These are phyloP conservation scores for Coemansia sp. DNA, from an alignment of 192 early-diverging fungal species.

Conservation along the genomic window DNA sequence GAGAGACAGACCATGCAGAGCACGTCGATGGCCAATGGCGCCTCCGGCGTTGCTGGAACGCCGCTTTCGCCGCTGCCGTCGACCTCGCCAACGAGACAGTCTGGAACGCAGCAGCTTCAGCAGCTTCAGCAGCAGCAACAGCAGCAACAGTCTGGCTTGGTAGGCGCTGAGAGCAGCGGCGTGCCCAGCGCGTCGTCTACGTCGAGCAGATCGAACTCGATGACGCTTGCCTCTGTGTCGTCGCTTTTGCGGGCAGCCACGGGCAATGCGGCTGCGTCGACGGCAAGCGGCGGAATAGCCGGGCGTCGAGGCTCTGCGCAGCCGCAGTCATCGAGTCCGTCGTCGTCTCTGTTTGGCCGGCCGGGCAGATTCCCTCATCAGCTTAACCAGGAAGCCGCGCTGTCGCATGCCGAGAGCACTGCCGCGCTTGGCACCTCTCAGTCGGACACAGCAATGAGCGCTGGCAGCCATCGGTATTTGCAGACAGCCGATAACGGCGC, in stretches of 20 bases:
- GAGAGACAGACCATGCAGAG: constrained; percentile 9
- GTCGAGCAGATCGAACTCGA: constrained; percentile 38
- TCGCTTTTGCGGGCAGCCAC: constrained; percentile 50
- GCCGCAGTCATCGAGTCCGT: background rate
- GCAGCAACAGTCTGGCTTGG: background rate
- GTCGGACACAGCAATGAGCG: background rate
- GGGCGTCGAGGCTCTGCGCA: constrained; percentile 9
- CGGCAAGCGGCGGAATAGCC: background rate
- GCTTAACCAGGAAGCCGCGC: background rate
- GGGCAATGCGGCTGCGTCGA: constrained; percentile 19
- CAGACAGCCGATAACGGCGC: background rate
- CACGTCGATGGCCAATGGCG: background rate
- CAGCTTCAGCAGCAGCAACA: background rate
- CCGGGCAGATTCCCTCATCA: background rate
- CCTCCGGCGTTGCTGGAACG: too few species aligned
- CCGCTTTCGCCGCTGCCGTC: background rate
- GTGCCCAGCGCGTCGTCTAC: constrained; percentile 3
- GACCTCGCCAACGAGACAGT: background rate
- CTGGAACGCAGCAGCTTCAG: background rate
- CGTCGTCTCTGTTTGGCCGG: background rate
- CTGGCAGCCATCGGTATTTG: background rate
- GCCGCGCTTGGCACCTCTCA: background rate
- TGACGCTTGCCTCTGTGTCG: constrained; percentile 47
- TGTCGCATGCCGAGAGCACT: background rate
- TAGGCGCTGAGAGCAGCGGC: background rate